Evolutionary conservation across 73 alveolate species (phyloP).

Genomic region (Uronychia binucleata): DNA sequence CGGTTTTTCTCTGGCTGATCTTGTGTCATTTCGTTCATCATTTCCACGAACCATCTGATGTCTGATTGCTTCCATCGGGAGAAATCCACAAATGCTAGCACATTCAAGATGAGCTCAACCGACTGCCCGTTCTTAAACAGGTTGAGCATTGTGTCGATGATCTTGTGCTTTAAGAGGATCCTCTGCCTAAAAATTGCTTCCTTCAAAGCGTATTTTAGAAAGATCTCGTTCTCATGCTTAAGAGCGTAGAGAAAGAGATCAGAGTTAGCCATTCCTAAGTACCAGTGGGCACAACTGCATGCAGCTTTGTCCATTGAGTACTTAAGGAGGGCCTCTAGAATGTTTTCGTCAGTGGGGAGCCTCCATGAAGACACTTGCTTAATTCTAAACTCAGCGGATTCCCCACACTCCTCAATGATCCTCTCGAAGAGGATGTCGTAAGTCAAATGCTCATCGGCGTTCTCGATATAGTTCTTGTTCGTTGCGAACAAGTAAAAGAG

Average conservation of each 20-base stretch:
- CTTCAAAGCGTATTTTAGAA: constrained; percentile 37
- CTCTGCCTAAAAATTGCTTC: constrained; percentile 15
- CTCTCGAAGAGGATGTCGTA: constrained; percentile 24
- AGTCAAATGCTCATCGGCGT: constrained; percentile 10
- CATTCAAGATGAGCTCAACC: constrained; percentile 34
- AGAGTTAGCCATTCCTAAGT: background rate
- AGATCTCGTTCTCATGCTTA: constrained; percentile 24
- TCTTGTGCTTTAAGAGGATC: background rate
- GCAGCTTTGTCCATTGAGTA: constrained; percentile 47
- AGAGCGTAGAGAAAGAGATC: constrained; percentile 19
- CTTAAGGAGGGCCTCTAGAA: constrained; percentile 37
- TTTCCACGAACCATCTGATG: constrained; percentile 25
- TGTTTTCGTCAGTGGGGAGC: constrained; percentile 40
- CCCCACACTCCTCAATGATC: constrained; percentile 42
- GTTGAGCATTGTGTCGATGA: constrained; percentile 16
- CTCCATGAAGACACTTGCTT: constrained; percentile 54
- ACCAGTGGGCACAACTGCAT: background rate
- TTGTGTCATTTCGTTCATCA: constrained; percentile 29
- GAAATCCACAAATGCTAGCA: constrained; percentile 37
- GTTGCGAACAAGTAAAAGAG: constrained; percentile 41
- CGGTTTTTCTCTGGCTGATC: constrained; percentile 31
- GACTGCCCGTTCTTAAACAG: constrained; percentile 24
- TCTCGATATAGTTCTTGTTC: constrained; percentile 39
- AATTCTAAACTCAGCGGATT: constrained; percentile 35
- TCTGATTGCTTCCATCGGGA: constrained; percentile 30